Conservation (phyloP, 257 asterid species). For the Eucommia ulmoides region DNA sequence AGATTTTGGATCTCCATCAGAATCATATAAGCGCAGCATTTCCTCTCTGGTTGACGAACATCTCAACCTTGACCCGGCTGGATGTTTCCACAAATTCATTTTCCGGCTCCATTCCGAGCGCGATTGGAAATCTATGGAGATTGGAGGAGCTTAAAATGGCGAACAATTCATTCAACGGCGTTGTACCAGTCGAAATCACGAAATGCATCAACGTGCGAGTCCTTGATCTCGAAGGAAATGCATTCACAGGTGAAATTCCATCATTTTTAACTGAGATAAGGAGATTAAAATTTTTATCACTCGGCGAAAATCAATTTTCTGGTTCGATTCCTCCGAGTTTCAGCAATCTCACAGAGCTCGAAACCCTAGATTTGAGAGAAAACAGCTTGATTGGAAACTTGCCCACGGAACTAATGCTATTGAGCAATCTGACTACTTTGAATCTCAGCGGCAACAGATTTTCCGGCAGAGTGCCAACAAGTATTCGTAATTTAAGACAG, state of each 20-base stretch:
- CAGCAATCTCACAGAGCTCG: slow-evolving; percentile 32
- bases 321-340: slow-evolving; percentile 35
- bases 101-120: slow-evolving; percentile 32
- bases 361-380: slow-evolving; percentile 31
- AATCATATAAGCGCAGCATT: slow-evolving; percentile 31
- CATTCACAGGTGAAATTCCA: slow-evolving; percentile 35
- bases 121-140: slow-evolving; percentile 30
- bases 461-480: slow-evolving; percentile 33
- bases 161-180: slow-evolving; percentile 38
- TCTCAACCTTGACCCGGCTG: slow-evolving; percentile 26
- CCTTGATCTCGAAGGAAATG: slow-evolving; percentile 55
- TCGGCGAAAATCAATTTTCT: slow-evolving; percentile 41
- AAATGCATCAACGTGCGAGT: slow-evolving; percentile 33
- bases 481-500: slow-evolving; percentile 34
- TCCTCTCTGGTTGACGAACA: slow-evolving; percentile 25
- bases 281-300: slow-evolving; percentile 25
- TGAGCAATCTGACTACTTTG: slow-evolving; percentile 39
- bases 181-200: slow-evolving; percentile 28
- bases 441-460: slow-evolving; percentile 49
- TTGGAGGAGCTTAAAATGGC: slow-evolving; percentile 47
- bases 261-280: slow-evolving; percentile 21
- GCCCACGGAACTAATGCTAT: slow-evolving; percentile 29
- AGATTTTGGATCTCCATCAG: slow-evolving; percentile 38
- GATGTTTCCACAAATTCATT: slow-evolving; percentile 52
- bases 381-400: slow-evolving; percentile 36